These are phyloP conservation scores for Candida sp. DNA, from an alignment of 1,139 yeast genomes.

Conservation along the genomic window DNA sequence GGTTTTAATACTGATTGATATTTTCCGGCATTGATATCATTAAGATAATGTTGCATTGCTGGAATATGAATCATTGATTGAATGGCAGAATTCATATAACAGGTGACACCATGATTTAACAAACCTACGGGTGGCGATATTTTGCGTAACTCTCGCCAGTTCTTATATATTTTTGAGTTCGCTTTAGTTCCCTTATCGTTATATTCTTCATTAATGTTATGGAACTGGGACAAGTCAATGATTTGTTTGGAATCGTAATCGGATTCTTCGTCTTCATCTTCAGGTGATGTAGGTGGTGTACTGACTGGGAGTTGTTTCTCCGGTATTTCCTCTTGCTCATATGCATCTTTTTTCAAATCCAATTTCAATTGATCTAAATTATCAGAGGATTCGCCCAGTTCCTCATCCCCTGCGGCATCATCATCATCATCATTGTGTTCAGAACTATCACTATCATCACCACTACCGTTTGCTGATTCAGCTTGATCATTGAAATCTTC, in stretches of 20 bases:
- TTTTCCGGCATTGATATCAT: constrained; percentile 57
- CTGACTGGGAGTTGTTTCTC: constrained; percentile 14
- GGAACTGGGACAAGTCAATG: constrained; percentile 32
- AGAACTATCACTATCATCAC: constrained; percentile 2
- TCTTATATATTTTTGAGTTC: constrained; percentile 52
- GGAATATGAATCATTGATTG: constrained; percentile 91
- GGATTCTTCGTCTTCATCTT: constrained; percentile 21
- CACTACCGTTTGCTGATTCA: constrained; percentile 2
- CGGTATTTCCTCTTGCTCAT: constrained; percentile 23
- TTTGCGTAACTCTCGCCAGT: constrained; percentile 51
- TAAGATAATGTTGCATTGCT: constrained; percentile 80
- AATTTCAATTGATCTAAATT: constrained; percentile 28
- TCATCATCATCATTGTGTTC: constrained; percentile 15
- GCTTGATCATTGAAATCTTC: constrained; percentile 8
- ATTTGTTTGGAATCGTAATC: constrained; percentile 2
- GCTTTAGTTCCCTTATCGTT: constrained; percentile 59
- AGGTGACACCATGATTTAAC: constrained; percentile 90
- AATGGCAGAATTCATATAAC: constrained; percentile 94
- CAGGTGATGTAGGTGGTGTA: constrained; percentile 47
- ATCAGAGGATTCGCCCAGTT: constrained; percentile 9
- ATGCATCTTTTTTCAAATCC: constrained; percentile 31
- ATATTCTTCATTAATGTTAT: constrained; percentile 47
- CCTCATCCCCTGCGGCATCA: constrained; percentile 8
- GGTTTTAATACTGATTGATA: constrained; percentile 42
- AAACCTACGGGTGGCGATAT: constrained; percentile 65